Evolutionary conservation across 768 basidiomycete genomes (phyloP).

Genomic region (Imleria badia): DNA sequence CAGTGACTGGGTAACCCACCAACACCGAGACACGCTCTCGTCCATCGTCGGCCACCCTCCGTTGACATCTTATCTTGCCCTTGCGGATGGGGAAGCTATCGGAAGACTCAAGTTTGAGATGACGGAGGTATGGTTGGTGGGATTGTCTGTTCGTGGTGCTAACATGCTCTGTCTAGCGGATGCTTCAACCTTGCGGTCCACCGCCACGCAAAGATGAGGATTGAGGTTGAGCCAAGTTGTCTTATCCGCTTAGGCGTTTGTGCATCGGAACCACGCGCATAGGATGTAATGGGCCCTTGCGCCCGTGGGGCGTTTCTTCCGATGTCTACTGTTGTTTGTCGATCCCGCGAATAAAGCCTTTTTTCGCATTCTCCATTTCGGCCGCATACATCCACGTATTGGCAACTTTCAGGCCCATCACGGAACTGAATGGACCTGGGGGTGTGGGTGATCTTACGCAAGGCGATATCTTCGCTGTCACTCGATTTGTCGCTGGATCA

Average conservation of each 20-base stretch:
- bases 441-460: not conserved
- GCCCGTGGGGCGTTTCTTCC: not conserved
- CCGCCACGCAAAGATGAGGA: conserved; percentile 90
- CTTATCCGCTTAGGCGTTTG: not conserved
- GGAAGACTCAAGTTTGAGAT: conserved; percentile 91
- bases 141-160: conserved; percentile 21
- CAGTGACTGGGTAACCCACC: conserved; percentile 97
- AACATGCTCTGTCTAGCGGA: conserved; percentile 51
- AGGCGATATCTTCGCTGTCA: not conserved
- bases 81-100: conserved; percentile 93
- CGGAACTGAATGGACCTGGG: too few relatives aligned
- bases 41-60: conserved; percentile 92
- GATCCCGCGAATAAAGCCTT: not conserved
- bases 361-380: not conserved
- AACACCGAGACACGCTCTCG: conserved; percentile 92
- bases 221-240: conserved; percentile 21
- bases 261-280: too few relatives aligned
- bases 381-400: not conserved
- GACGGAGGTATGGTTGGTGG: conserved; percentile 67
- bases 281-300: not conserved
- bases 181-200: conserved; percentile 94
- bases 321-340: not conserved
- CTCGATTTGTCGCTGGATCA: not conserved
- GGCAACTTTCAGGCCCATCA: too few relatives aligned
- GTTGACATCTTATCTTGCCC: conserved; percentile 80